Conservation (phyloP, 495 filamentous ascomycete species). For the Xylaria acuta region DNA sequence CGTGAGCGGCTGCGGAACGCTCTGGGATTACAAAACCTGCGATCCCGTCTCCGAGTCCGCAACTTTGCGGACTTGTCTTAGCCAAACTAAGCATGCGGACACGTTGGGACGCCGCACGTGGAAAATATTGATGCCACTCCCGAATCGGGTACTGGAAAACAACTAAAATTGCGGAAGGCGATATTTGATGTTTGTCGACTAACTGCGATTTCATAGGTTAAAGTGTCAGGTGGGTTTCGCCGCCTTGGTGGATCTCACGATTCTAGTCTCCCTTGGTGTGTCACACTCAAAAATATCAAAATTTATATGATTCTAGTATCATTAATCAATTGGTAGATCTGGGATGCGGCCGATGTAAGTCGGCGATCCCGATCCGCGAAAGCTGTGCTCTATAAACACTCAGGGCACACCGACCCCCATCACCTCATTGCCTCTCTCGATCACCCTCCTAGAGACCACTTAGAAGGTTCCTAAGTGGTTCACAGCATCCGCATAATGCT, state of each 20-base stretch:
- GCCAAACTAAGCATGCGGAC: not conserved
- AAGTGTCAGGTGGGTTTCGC: not conserved
- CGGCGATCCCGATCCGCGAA: not conserved
- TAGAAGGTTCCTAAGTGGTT: not conserved
- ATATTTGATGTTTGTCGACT: not conserved
- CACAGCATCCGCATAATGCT: not conserved
- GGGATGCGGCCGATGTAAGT: not conserved
- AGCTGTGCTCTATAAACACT: not conserved
- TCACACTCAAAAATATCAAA: not conserved
- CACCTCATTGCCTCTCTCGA: not conserved
- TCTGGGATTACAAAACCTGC: not conserved
- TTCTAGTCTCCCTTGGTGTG: not conserved
- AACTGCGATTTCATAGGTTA: too few species aligned
- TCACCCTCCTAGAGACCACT: not conserved
- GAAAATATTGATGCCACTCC: not conserved
- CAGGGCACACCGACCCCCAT: not conserved
- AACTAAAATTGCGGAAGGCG: not conserved
- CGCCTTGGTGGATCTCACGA: not conserved
- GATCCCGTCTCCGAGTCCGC: not conserved
- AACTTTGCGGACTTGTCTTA: constrained; percentile 6
- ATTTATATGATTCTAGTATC: not conserved
- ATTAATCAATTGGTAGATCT: not conserved
- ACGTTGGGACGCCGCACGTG: not conserved
- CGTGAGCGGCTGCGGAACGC: not conserved
- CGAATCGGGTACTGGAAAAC: not conserved